These are phyloP conservation scores for Mantamonas sphyraenae DNA, from an alignment of 78 protist species.

Conservation along the genomic window DNA sequence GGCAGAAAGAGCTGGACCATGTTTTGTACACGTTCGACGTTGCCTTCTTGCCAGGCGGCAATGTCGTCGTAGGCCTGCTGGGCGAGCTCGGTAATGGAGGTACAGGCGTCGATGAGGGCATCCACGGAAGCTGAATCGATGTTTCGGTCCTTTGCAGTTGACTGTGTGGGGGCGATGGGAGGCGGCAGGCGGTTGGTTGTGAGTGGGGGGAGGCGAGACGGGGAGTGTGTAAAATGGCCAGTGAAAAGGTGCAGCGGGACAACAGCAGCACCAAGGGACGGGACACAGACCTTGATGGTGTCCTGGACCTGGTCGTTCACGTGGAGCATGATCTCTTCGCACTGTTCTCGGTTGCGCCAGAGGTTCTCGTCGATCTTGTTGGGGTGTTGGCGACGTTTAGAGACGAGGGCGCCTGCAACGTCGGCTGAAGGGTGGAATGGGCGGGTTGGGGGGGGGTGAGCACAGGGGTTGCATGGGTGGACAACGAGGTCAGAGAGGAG, in stretches of 20 bases:
- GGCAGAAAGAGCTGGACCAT: conserved; percentile 1
- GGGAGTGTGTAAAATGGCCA: too few species aligned
- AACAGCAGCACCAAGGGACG: background rate
- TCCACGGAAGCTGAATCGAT: too few species aligned
- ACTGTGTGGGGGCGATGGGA: too few species aligned
- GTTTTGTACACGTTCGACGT: background rate
- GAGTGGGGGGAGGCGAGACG: too few species aligned
- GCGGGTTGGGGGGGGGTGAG: too few species aligned
- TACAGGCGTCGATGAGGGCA: background rate
- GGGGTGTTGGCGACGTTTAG: background rate
- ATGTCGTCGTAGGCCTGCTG: background rate
- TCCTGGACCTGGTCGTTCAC: background rate
- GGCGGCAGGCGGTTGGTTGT: too few species aligned
- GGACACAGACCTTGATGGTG: background rate
- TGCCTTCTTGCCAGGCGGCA: background rate
- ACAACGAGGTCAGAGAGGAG: too few species aligned
- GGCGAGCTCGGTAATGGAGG: background rate
- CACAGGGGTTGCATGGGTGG: too few species aligned
- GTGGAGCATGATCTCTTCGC: background rate
- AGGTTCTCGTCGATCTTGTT: conserved; percentile 6
- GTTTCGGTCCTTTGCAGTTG: too few species aligned
- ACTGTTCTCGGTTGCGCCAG: background rate
- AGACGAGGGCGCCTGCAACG: too few species aligned
- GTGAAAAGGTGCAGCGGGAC: too few species aligned
- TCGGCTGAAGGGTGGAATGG: too few species aligned